These are phyloP conservation scores for Trifolium subterraneum DNA, from an alignment of 306 rosid species.

Conservation along the genomic window DNA sequence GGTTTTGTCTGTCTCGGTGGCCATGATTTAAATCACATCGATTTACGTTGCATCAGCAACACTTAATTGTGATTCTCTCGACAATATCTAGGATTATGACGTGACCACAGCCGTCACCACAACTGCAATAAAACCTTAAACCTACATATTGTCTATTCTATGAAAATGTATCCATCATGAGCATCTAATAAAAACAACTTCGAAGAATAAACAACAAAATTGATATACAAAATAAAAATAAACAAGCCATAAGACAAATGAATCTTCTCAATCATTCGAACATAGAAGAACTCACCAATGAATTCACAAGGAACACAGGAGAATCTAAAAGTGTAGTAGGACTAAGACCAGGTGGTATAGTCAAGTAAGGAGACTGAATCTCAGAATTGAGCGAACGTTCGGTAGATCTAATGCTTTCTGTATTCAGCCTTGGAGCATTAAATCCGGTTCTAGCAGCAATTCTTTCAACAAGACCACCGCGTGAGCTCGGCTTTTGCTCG, in stretches of 20 bases:
- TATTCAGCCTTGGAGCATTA: slow-evolving; percentile 93
- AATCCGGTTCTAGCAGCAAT: slow-evolving; percentile 95
- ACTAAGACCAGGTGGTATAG: slow-evolving; percentile 95
- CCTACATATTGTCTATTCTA: slow-evolving; percentile 1
- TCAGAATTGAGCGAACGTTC: slow-evolving; percentile 68
- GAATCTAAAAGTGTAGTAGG: slow-evolving; percentile 94
- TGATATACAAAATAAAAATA: background rate
- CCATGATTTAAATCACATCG: background rate
- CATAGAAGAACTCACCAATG: slow-evolving; percentile 61
- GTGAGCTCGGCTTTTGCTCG: slow-evolving; percentile 53
- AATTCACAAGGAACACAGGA: slow-evolving; percentile 88
- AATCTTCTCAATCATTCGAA: background rate
- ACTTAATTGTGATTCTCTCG: background rate
- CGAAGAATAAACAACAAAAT: slow-evolving; percentile 18
- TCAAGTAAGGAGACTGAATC: slow-evolving; percentile 72
- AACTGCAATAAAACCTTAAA: background rate
- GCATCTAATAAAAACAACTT: slow-evolving; percentile 14
- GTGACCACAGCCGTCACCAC: background rate
- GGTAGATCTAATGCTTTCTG: slow-evolving; percentile 80
- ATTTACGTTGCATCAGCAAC: background rate
- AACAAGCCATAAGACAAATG: slow-evolving; percentile 20
- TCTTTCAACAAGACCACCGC: slow-evolving; percentile 82
- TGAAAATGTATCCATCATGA: background rate
- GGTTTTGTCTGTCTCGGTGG: background rate
- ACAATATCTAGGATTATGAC: background rate